These are phyloP conservation scores for Yamadazyma atmosphaerica DNA, from an alignment of 1,139 yeast species.

Conservation along the genomic window DNA sequence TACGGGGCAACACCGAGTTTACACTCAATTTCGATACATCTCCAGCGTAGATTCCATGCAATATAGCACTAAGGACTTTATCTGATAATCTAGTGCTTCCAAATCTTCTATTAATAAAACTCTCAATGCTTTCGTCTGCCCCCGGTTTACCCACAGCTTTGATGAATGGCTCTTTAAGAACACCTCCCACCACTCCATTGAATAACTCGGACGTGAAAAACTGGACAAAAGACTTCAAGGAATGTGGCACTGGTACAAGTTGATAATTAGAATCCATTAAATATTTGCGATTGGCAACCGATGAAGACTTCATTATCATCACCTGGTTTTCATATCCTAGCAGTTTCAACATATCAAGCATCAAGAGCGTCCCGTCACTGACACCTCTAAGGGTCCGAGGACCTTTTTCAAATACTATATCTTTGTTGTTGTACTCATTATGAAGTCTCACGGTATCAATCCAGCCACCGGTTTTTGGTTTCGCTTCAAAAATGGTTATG, in stretches of 20 bases:
- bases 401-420: conserved; percentile 60
- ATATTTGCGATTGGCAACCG: conserved; percentile 64
- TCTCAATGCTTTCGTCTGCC: conserved; percentile 70
- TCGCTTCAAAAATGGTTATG: conserved; percentile 62
- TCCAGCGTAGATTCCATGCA: conserved; percentile 92
- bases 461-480: conserved; percentile 72
- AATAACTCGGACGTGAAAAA: conserved; percentile 47
- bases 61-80: conserved; percentile 74
- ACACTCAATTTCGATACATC: conserved; percentile 70
- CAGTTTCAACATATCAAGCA: conserved; percentile 55
- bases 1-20: conserved; percentile 50
- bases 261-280: conserved; percentile 39
- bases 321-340: conserved; percentile 44
- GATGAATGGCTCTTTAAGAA: conserved; percentile 46
- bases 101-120: conserved; percentile 68
- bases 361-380: conserved; percentile 63
- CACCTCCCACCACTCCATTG: conserved; percentile 14
- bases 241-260: conserved; percentile 57
- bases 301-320: conserved; percentile 46
- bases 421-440: conserved; percentile 9
- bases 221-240: conserved; percentile 31
- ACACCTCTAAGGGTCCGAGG: conserved; percentile 74
- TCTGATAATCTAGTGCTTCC: conserved; percentile 56
- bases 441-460: conserved; percentile 49
- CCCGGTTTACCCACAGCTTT: conserved; percentile 14